phyloP scores from a whole-genome alignment of 116 monocot species.

The Dioscorea cayenensis region DNA sequence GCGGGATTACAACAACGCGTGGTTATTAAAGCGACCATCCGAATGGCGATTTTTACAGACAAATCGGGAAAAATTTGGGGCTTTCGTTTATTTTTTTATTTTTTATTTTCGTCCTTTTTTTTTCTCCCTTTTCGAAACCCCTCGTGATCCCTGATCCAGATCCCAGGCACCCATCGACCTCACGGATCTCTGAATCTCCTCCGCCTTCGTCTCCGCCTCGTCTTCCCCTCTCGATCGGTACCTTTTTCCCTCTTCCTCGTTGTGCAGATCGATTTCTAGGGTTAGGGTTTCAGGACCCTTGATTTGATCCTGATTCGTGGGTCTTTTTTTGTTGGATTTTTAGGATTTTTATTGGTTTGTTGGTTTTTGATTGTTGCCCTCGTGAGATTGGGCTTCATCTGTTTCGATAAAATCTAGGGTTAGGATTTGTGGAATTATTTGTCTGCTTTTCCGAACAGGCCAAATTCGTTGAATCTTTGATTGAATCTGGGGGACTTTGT shows the following conservation, averaged over 20 bases:
- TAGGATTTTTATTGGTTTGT: neutral
- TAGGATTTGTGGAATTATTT: neutral
- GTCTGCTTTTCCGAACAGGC: neutral
- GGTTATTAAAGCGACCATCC: too few species aligned
- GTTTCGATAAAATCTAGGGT: neutral
- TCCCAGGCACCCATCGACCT: neutral
- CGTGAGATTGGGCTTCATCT: neutral
- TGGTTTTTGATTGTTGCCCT: constrained; percentile 2
- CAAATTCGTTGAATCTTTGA: too few species aligned
- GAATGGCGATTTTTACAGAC: too few species aligned
- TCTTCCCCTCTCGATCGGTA: constrained; percentile 17
- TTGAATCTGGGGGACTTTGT: too few species aligned
- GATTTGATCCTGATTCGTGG: neutral
- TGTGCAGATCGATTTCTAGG: constrained; percentile 12
- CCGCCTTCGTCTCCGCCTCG: neutral
- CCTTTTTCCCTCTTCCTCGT: constrained; percentile 9
- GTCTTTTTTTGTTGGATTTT: constrained; percentile 1
- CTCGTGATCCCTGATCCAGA: neutral
- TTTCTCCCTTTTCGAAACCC: neutral
- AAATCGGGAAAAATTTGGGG: too few species aligned
- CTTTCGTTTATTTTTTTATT: too few species aligned
- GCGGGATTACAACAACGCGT: too few species aligned
- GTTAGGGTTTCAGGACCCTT: constrained; percentile 9
- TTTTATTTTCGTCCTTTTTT: neutral
- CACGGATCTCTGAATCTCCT: neutral